These are phyloP conservation scores for Clonostachys solani DNA, from an alignment of 2,329 filamentous ascomycete genomes.

Conservation along the genomic window DNA sequence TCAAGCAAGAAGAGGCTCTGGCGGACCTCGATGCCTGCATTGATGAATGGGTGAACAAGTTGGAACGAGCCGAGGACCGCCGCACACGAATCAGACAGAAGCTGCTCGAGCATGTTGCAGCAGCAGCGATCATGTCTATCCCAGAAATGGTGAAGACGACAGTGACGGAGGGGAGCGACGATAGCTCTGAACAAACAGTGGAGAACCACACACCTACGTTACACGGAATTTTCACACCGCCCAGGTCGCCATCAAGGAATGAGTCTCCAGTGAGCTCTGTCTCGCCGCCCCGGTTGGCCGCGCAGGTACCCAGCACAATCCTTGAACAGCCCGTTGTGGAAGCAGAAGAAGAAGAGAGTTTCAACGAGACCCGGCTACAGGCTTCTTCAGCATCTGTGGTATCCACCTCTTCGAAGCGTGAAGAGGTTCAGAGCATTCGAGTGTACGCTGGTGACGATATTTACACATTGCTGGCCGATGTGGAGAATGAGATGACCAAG, in stretches of 20 bases:
- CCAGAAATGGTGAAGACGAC: neutral
- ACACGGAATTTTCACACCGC: slow-evolving; percentile 49
- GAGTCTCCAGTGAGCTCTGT: slow-evolving; percentile 26
- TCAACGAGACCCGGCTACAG: neutral
- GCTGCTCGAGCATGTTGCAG: slow-evolving; percentile 76
- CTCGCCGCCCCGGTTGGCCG: slow-evolving; percentile 45
- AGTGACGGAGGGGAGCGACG: neutral
- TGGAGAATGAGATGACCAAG: slow-evolving; percentile 44
- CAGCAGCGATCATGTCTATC: slow-evolving; percentile 52
- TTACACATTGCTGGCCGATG: slow-evolving; percentile 62
- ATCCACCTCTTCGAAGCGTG: slow-evolving; percentile 19
- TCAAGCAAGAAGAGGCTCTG: slow-evolving; percentile 77
- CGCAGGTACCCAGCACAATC: slow-evolving; percentile 52
- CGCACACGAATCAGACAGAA: slow-evolving; percentile 73
- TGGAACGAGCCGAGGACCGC: slow-evolving; percentile 77
- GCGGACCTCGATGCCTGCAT: slow-evolving; percentile 74
- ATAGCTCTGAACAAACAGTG: neutral
- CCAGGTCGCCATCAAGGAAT: slow-evolving; percentile 52
- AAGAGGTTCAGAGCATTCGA: slow-evolving; percentile 59
- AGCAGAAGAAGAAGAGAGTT: slow-evolving; percentile 23
- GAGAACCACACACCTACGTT: slow-evolving; percentile 18
- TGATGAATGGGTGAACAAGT: slow-evolving; percentile 75
- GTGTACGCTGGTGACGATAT: slow-evolving; percentile 66
- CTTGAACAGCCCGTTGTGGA: slow-evolving; percentile 45
- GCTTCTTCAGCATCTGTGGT: no score